Evolutionary conservation across 805 yeast species (phyloP), one percentile per base, ranked within the genome.

Genomic region (Wickerhamiella occidentalis): DNA sequence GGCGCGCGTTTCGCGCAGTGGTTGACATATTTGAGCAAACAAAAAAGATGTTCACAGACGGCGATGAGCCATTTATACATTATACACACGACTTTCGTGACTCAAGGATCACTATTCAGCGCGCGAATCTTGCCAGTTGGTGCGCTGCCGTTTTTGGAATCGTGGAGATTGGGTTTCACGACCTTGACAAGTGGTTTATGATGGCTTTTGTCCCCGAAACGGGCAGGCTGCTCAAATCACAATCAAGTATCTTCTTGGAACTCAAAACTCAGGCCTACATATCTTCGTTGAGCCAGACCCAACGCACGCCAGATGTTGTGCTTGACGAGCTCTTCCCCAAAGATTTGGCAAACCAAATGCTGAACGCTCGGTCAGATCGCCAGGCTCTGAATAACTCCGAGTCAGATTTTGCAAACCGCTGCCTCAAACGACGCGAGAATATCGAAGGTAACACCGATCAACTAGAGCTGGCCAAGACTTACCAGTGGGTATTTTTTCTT

Each of bases 211-310:
- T 95, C 58, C 94, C 95, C 0, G 78, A 65, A 13, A 56, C 57
- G 22, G 71, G 86, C 3, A 76, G 80, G 56, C 68, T 92, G 38
- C 68, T 86, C 51, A 87, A 87, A 62, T 77, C 83, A 8, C 96
- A 85, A 57, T 87, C 92, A 0, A 78, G 77, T 11, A 66, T 92
- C 46, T 86, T 74, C 56, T 69, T 92, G 36, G 96, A 92, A 56
- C 72, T 92, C 61, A 92, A 92, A 63, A 92, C 98, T 0, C 98
- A 92, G 64, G 95, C 96, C 0, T 92, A 79, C 61, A 87, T 92
- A 18, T 81, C 96, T 1, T 95, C 94, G 0, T 64, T 88, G 52
- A 85, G 82, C 11, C 64, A 63, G 42, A 73, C 73, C 9, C 77
- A 78, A 48, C 69, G 82, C 55, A 68, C 82, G 1, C 74, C 77